Evolutionary conservation across 805 yeast genomes (phyloP), one percentile per base, ranked within the genome.

Genomic region (Spathaspora hagerdaliae): DNA sequence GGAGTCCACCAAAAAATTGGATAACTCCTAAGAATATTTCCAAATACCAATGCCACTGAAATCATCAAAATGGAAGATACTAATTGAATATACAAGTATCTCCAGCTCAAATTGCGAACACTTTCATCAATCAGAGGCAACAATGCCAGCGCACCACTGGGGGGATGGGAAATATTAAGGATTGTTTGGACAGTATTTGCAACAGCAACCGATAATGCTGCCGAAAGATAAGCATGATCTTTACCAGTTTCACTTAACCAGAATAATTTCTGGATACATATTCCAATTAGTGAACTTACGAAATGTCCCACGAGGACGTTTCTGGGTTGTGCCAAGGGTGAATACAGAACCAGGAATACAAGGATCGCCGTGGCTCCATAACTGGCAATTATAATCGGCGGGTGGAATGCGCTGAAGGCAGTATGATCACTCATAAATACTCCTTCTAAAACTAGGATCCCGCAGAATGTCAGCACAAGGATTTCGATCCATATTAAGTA

Each of bases 71-170:
- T 58, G 2, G 77, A 66, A 3, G 78, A 69, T 0, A 81, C 65
- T 3, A 83, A 43, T 44, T 81, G 83, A 0, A 65, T 71, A 0
- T 85, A 83, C 27, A 83, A 54, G 52, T 75, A 82, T 79, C 83
- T 79, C 89, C 88, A 83, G 41, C 87, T 76, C 74, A 82, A 67
- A 3, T 42, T 51, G 10, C 78, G 58, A 3, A 81, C 64, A 7
- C 55, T 51, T 1, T 57, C 74, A 43, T 80, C 83, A 0, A 76
- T 54, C 1, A 73, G 61, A 0, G 87, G 85, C 7, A 83, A 60
- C 33, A 83, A 55, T 0, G 88, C 87, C 8, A 83, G 74, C 1
- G 88, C 87, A 2, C 89, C 89, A 1, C 83, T 82, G 0, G 89
- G 89, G 0, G 89, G 89, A 57, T 83, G 88, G 1, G 81, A 77